Evolutionary conservation across 108 stramenopile genomes (phyloP).

Genomic region (Poteriospumella lacustris): DNA sequence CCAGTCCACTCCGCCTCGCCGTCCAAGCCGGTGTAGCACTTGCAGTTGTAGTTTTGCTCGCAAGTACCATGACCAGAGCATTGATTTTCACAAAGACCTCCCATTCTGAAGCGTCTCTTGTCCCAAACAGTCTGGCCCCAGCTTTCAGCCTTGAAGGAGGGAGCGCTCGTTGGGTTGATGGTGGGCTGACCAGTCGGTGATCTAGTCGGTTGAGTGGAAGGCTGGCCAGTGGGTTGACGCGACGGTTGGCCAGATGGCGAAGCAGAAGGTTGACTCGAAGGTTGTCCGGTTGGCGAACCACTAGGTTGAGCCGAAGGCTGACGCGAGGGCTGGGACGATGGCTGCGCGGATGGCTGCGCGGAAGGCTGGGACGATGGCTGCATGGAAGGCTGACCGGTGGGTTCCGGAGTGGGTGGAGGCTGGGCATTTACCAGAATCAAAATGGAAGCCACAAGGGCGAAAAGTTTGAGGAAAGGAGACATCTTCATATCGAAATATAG

Average conservation of each 20-base stretch:
- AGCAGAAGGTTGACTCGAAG: neutral
- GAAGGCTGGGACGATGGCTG: neutral
- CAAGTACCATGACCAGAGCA: constrained; percentile 28
- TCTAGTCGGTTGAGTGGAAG: neutral
- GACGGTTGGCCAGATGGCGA: constrained; percentile 10
- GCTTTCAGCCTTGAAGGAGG: neutral
- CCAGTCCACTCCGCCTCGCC: constrained; percentile 25
- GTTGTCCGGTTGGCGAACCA: neutral
- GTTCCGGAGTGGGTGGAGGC: neutral
- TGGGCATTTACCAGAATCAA: too few relatives aligned
- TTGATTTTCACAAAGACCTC: constrained; percentile 17
- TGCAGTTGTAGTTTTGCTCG: constrained; percentile 4
- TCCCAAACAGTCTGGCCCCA: constrained; percentile 26
- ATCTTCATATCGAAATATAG: too few relatives aligned
- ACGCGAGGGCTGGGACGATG: neutral
- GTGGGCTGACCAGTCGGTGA: constrained; percentile 22
- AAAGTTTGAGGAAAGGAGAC: too few relatives aligned
- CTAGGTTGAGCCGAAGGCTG: neutral
- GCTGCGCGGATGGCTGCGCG: neutral
- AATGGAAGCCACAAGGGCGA: too few relatives aligned
- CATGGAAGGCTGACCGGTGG: neutral
- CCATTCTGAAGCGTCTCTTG: constrained; percentile 7
- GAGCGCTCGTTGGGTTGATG: constrained; percentile 1
- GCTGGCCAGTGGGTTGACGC: neutral
- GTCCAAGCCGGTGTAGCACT: neutral